Evolutionary conservation across 257 asterid genomes (phyloP), one percentile per base, ranked within the genome.

Genomic region (Solanum ossicruentum): DNA sequence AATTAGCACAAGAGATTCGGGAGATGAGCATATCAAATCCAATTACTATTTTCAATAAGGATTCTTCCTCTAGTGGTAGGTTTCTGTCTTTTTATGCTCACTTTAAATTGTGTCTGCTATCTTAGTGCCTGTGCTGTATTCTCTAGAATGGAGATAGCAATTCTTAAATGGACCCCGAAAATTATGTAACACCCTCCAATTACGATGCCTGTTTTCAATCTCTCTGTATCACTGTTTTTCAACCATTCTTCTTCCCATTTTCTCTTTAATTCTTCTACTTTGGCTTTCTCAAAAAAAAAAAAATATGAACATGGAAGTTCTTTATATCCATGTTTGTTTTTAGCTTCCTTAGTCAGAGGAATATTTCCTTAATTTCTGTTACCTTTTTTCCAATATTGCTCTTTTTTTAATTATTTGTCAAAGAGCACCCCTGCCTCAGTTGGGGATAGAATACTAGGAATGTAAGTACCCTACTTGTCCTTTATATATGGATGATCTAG

Each of bases 1-100:
- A 92, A 84, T 88, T 94, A 89, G 98, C 95, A 71, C 92, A 89
- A 86, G 97, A 94, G 86, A 92, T 94, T 87, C 93, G 92, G 93
- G 95, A 94, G 82, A 83, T 94, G 85, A 93, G 95, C 89, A 72
- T 91, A 82, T 93, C 98, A 72, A 93, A 85, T 84, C 97, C 95
- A 12, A 87, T 93, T 82, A 90, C 97, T 78, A 91, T 94, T 83
- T 91, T 89, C 84, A 92, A 93, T 36, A 94, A 93, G 86, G 90
- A 91, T 86, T 84, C 98, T 85, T 89, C 94, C 83, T 90, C 98
- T 77, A 83, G 70, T 84, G 97, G 98, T 94, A 91, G 73, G 93
- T 60, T 15, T 55, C 23, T 41, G 47, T 28, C 83, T 78, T 78
- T 26, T 52, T 52, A 26, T 52, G 66, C 52, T 52, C 49, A 52